phyloP scores from a whole-genome alignment of 257 asterid species.

The Primulina eburnea region DNA sequence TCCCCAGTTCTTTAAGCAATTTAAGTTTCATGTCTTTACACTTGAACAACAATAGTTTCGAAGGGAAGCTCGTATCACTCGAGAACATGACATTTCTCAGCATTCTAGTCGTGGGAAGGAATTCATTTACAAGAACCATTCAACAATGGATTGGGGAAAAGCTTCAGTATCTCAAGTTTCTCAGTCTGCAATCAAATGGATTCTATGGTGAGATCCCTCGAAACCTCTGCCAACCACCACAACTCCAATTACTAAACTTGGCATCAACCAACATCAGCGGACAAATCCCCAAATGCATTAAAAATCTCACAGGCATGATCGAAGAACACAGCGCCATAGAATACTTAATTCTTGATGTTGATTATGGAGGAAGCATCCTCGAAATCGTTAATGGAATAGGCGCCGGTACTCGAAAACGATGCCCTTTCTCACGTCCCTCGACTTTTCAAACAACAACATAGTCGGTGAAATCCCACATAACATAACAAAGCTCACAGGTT shows the following conservation, averaged over 20 bases:
- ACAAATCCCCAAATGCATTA: background rate
- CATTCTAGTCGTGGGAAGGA: background rate
- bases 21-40: background rate
- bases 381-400: background rate
- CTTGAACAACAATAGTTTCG: background rate
- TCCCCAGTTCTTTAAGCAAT: background rate
- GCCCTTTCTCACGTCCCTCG: background rate
- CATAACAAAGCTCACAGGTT: background rate
- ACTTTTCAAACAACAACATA: background rate
- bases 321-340: background rate
- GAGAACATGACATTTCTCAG: background rate
- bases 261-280: background rate
- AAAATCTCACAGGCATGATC: background rate
- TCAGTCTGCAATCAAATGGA: background rate
- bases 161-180: background rate
- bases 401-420: background rate
- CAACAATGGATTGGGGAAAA: background rate
- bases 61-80: background rate
- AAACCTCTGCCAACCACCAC: background rate
- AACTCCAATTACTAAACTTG: background rate
- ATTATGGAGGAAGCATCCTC: background rate
- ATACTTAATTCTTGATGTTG: background rate
- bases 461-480: background rate
- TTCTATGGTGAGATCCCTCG: background rate
- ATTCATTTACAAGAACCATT: background rate